These are phyloP conservation scores for Ramaria rubella DNA, from an alignment of 768 basidiomycete genomes.

Conservation along the genomic window DNA sequence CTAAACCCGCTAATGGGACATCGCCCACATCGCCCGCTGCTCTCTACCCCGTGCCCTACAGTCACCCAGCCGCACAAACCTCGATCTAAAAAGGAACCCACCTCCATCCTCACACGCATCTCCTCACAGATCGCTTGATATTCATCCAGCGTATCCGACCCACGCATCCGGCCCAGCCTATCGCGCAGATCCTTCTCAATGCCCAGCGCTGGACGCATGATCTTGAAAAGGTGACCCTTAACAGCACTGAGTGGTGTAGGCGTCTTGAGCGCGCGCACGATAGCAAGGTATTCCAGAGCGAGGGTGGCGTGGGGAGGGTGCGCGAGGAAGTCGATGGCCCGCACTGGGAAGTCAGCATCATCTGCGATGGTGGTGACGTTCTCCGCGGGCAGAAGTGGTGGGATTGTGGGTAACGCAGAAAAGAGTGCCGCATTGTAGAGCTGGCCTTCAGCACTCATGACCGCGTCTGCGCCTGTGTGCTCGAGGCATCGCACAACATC, in stretches of 20 bases:
- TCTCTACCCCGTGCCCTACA: slow-evolving; percentile 14
- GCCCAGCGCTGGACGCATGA: slow-evolving; percentile 72
- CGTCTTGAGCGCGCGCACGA: slow-evolving; percentile 66
- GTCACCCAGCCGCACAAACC: no score
- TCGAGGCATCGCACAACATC: slow-evolving; percentile 76
- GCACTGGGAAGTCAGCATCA: slow-evolving; percentile 24
- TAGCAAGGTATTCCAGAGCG: slow-evolving; percentile 80
- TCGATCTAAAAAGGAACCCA: slow-evolving; percentile 23
- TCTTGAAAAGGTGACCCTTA: slow-evolving; percentile 90
- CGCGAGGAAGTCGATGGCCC: slow-evolving; percentile 31
- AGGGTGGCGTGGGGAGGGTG: slow-evolving; percentile 59
- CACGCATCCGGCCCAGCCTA: slow-evolving; percentile 48
- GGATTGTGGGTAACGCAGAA: background rate
- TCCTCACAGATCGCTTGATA: slow-evolving; percentile 53
- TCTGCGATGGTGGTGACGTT: background rate
- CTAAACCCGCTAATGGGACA: slow-evolving; percentile 29
- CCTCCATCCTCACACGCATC: slow-evolving; percentile 54
- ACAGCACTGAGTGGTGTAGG: slow-evolving; percentile 66
- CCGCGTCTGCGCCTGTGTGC: slow-evolving; percentile 81
- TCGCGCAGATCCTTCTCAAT: slow-evolving; percentile 68
- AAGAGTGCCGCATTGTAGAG: slow-evolving; percentile 90
- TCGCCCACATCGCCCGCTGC: slow-evolving; percentile 39
- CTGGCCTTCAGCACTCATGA: slow-evolving; percentile 94
- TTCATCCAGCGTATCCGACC: slow-evolving; percentile 29
- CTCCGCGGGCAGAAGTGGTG: background rate